Base-by-base conservation (phyloP, 768 basidiomycete genomes). In the Amanita phalloides region DNA sequence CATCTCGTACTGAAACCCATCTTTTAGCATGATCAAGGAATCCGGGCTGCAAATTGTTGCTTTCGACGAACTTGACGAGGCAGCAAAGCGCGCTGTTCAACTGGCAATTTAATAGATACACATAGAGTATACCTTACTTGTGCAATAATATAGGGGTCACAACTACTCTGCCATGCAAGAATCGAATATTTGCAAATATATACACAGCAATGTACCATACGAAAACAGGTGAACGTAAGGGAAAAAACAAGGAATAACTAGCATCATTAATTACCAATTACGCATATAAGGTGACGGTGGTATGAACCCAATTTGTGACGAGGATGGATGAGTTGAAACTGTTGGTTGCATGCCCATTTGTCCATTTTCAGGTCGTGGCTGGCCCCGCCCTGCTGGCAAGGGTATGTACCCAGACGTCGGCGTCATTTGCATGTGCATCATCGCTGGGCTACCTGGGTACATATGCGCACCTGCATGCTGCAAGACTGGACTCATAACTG, bases 41-140 rank as follows among this genome's bases (percentile, higher is more conserved):
- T 94, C 90, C 32, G 93, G 93, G 25, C 70, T 98, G 58, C 87
- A 91, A 71, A 99, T 99, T 63, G 82, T 85, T 64, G 80, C 96
- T 33, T 94, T 89, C 66, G 95, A 98, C 59, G 81, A 84, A 59
- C 77, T 98, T 25, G 96, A 98, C 61, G 89, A 92, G 56, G 95
- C 95, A 54, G 91, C 90, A 14, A 75, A 83, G 62, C 77, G 79
- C 55, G 90, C 90, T 42, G 89, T 86, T 44, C 68, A 85, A 66
- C 66, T 90, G 45, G 84, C 86, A 49, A 65, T 62, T 62, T 79
- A 55, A 46, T 48, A 21, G 28, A 51, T 48, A 37, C 48, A 49
- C 36, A 54, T 56, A 55, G 54, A 55, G 13, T 53, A 49, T 50
- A 48, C 48, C 54, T 52, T 54, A 56, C 45, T 53, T 45, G 51